phyloP scores from a whole-genome alignment of 495 filamentous ascomycete genomes.

The Hypoxylon crocopeplum region DNA sequence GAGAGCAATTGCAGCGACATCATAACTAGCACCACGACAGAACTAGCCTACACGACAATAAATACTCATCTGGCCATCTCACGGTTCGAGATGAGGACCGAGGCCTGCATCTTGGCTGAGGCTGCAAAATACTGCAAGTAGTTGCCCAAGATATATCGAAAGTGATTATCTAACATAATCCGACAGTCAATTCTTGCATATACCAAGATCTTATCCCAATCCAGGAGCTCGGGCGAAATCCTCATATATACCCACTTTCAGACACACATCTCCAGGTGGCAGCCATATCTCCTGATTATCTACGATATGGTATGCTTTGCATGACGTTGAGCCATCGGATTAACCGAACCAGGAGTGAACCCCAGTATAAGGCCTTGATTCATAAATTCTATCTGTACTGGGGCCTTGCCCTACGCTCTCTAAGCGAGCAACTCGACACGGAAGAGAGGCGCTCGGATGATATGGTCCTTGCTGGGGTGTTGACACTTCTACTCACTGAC shows the following conservation, averaged over 20 bases:
- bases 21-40: background rate
- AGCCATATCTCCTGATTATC: slow-evolving; percentile 28
- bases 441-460: slow-evolving; percentile 29
- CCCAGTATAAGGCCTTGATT: slow-evolving; percentile 15
- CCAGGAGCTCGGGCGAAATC: slow-evolving; percentile 38
- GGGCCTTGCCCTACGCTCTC: slow-evolving; percentile 43
- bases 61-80: background rate
- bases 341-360: slow-evolving; percentile 29
- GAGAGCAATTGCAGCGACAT: background rate
- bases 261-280: slow-evolving; percentile 27
- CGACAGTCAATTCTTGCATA: slow-evolving; percentile 43
- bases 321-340: slow-evolving; percentile 46
- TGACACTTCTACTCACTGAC: slow-evolving; percentile 23
- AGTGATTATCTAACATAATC: slow-evolving; percentile 4
- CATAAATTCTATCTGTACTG: slow-evolving; percentile 43
- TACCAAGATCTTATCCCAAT: slow-evolving; percentile 36
- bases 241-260: slow-evolving; percentile 39
- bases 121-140: slow-evolving; percentile 29
- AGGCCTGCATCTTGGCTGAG: slow-evolving; percentile 2
- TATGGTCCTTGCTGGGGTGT: slow-evolving; percentile 33
- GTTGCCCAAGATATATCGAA: background rate
- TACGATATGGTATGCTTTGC: slow-evolving; percentile 41
- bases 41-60: background rate
- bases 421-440: slow-evolving; percentile 34
- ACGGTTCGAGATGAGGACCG: background rate